Evolutionary conservation across 1,284 basidiomycete species (phyloP).

Genomic region (Trichosporon ovoides): DNA sequence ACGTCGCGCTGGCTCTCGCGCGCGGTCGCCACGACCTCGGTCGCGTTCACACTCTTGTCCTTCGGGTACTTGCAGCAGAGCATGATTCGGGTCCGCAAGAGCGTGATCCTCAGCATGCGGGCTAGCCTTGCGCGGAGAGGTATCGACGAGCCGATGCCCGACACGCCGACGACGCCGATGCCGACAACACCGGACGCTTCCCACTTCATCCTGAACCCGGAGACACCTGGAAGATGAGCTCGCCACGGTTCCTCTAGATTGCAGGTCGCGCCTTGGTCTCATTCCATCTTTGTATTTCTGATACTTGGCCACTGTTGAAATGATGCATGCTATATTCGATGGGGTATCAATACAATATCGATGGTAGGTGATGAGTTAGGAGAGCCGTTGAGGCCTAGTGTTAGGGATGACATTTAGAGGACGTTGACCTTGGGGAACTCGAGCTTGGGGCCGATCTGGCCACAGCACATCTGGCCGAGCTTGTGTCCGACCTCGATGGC

Average conservation of each 20-base stretch:
- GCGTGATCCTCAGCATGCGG: constrained; percentile 28
- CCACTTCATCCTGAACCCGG: neutral
- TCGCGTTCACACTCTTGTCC: constrained; percentile 28
- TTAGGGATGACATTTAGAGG: constrained; percentile 23
- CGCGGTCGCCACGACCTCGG: constrained; percentile 25
- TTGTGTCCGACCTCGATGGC: constrained; percentile 77
- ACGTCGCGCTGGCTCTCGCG: constrained; percentile 25
- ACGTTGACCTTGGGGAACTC: constrained; percentile 41
- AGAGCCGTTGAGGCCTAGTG: constrained; percentile 14
- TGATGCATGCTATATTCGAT: constrained; percentile 17
- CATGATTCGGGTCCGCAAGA: constrained; percentile 32
- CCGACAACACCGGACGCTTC: neutral
- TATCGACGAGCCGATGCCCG: constrained; percentile 13
- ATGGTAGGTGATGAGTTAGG: constrained; percentile 1
- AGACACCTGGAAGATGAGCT: neutral
- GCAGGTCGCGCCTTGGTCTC: neutral
- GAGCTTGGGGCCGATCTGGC: constrained; percentile 59
- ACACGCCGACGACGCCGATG: neutral
- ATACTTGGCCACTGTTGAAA: constrained; percentile 21
- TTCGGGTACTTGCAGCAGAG: constrained; percentile 29
- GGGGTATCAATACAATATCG: neutral
- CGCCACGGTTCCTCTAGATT: neutral
- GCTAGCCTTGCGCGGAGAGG: constrained; percentile 24
- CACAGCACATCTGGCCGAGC: constrained; percentile 81
- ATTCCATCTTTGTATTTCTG: neutral